A percentile compares a stretch with the other conserved stretches of the same genome.
Conservation (phyloP, 768 basidiomycete genomes). For the Tulasnella sp. region DNA sequence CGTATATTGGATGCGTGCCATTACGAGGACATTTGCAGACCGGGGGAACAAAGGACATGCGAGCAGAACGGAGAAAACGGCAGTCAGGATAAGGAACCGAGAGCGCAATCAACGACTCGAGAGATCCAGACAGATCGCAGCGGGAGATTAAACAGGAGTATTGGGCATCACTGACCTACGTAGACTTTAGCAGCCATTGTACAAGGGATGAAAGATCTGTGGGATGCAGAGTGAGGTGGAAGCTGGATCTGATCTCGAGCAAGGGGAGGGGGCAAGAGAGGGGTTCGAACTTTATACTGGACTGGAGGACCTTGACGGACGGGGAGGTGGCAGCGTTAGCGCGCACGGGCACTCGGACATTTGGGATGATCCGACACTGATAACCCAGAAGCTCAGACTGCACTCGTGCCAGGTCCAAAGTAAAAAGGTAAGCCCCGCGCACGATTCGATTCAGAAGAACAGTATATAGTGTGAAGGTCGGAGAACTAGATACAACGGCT, state of each 20-base stretch:
- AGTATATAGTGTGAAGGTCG: background rate
- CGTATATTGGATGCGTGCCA: background rate
- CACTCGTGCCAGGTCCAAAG: background rate
- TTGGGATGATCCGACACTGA: conserved; percentile 5
- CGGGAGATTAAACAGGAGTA: background rate
- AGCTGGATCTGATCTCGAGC: conserved; percentile 16
- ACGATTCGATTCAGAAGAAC: background rate
- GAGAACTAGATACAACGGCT: conserved; percentile 2
- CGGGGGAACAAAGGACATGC: conserved; percentile 34
- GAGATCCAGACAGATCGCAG: conserved; percentile 16
- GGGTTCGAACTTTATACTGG: conserved; percentile 4
- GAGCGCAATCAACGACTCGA: background rate
- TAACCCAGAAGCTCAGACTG: conserved; percentile 2
- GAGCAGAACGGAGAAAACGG: conserved; percentile 33
- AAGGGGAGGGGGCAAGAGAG: background rate
- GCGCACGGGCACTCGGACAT: background rate
- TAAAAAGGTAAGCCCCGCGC: background rate
- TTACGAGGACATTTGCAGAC: conserved; percentile 31
- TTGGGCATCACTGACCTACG: conserved; percentile 71
- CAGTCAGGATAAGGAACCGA: conserved; percentile 14
- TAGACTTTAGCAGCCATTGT: conserved; percentile 79
- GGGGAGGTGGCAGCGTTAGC: background rate
- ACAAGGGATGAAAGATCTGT: background rate
- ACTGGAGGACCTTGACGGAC: background rate
- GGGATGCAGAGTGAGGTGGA: conserved; percentile 17